Percentiles rank a stretch among this genome's conserved stretches.
Conservation (phyloP, 176 grass and related monocot species). For the Lolium perenne region DNA sequence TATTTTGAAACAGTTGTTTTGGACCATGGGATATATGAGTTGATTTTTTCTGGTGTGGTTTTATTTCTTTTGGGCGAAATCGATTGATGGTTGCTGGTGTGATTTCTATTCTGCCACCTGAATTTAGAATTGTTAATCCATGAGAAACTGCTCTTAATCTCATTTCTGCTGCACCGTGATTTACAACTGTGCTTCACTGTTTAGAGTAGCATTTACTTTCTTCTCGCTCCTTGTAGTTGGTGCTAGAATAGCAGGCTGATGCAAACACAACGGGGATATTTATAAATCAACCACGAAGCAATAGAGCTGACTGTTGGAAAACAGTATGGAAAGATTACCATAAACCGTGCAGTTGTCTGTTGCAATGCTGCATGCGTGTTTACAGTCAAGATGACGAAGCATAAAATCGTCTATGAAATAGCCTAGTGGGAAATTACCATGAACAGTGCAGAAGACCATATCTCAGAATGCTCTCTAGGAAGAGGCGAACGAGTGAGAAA, state of each 20-base stretch:
- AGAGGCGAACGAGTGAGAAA: too few relatives aligned
- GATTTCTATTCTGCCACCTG: not conserved
- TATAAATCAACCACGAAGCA: conserved; percentile 15
- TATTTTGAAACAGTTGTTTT: not conserved
- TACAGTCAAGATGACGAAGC: conserved; percentile 15
- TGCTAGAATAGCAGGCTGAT: conserved; percentile 75
- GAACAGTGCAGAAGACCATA: too few relatives aligned
- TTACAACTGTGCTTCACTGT: not conserved
- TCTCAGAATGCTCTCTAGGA: too few relatives aligned
- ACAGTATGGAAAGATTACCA: too few relatives aligned
- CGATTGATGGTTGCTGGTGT: not conserved
- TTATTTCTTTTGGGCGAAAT: not conserved
- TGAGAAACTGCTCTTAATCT: not conserved
- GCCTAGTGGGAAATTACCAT: conserved; percentile 51
- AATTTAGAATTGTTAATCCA: not conserved
- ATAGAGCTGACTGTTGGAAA: not conserved
- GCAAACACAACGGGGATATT: conserved; percentile 11
- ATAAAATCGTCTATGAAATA: not conserved
- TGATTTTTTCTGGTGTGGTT: not conserved
- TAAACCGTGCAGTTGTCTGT: conserved; percentile 29
- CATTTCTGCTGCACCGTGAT: not conserved
- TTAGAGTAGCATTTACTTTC: conserved; percentile 56
- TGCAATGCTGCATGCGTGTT: not conserved
- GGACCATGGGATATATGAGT: not conserved
- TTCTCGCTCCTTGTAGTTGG: conserved; percentile 76